These are phyloP conservation scores for Sphagnurus paluster DNA, from an alignment of 1,284 basidiomycete species.

Conservation along the genomic window DNA sequence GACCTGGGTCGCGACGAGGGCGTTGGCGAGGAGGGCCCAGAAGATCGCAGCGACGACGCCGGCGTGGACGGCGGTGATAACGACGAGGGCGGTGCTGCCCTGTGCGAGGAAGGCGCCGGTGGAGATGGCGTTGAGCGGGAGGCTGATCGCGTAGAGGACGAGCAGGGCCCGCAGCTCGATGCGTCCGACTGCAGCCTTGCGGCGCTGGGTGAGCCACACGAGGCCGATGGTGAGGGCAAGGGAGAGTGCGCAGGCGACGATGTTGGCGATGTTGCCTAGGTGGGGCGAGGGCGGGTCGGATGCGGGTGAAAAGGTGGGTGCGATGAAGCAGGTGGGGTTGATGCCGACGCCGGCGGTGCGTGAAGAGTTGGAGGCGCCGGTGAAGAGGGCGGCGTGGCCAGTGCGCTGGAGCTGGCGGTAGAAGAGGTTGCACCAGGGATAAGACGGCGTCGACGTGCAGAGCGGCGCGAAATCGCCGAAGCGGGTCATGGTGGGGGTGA, in stretches of 20 bases:
- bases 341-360: slow-evolving; percentile 61
- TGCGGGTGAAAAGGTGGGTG: slow-evolving; percentile 17
- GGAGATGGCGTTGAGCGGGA: slow-evolving; percentile 77
- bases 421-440: slow-evolving; percentile 74
- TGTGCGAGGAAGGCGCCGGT: slow-evolving; percentile 77
- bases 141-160: slow-evolving; percentile 64
- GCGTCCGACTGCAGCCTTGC: slow-evolving; percentile 61
- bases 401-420: slow-evolving; percentile 52
- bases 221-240: slow-evolving; percentile 51
- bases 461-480: slow-evolving; percentile 65
- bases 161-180: slow-evolving; percentile 70
- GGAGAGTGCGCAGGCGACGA: slow-evolving; percentile 64
- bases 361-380: slow-evolving; percentile 50
- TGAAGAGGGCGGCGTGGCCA: slow-evolving; percentile 4
- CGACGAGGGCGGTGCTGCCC: slow-evolving; percentile 65
- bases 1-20: slow-evolving; percentile 77
- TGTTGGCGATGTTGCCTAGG: slow-evolving; percentile 74
- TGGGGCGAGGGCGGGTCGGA: slow-evolving; percentile 9
- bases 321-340: slow-evolving; percentile 37
- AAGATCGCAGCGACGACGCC: slow-evolving; percentile 72
- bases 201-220: slow-evolving; percentile 37
- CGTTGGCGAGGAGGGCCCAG: slow-evolving; percentile 79
- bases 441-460: slow-evolving; percentile 59
- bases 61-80: slow-evolving; percentile 74
- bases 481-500: slow-evolving; percentile 47